These are phyloP conservation scores for Sordariomycetes sp. DNA, from an alignment of 2,329 filamentous ascomycete genomes.

Conservation along the genomic window DNA sequence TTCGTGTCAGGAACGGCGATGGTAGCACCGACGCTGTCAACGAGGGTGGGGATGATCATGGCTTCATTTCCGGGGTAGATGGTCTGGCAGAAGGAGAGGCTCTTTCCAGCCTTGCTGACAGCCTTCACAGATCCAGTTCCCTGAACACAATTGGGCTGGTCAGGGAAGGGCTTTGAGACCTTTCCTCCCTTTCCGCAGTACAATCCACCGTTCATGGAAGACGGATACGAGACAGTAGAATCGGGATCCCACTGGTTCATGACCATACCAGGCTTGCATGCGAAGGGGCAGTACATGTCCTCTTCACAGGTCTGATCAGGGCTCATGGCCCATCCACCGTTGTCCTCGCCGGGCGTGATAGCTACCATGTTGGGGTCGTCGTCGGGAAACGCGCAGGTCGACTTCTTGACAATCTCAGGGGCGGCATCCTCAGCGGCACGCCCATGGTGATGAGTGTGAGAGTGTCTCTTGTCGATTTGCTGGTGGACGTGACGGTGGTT, in stretches of 20 bases:
- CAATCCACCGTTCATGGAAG: constrained; percentile 69
- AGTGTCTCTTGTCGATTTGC: constrained; percentile 19
- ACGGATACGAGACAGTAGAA: constrained; percentile 59
- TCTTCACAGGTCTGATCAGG: constrained; percentile 61
- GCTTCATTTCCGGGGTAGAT: constrained; percentile 71
- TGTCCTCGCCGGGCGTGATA: constrained; percentile 53
- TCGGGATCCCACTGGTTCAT: constrained; percentile 71
- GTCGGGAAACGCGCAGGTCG: constrained; percentile 54
- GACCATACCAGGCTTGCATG: constrained; percentile 66
- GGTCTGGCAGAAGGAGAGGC: constrained; percentile 70
- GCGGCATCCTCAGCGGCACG: constrained; percentile 9
- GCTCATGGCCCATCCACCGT: constrained; percentile 74
- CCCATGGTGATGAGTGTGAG: constrained; percentile 21
- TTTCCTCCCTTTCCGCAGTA: constrained; percentile 60
- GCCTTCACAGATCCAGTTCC: constrained; percentile 58
- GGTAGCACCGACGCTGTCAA: constrained; percentile 44
- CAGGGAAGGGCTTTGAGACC: constrained; percentile 59
- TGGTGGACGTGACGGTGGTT: constrained; percentile 20
- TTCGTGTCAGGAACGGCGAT: constrained; percentile 60
- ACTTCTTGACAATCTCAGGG: constrained; percentile 33
- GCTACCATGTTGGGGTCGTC: constrained; percentile 54
- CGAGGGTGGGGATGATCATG: constrained; percentile 73
- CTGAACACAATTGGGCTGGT: constrained; percentile 59
- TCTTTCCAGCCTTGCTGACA: constrained; percentile 53
- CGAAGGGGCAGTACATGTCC: constrained; percentile 66